phyloP scores from a whole-genome alignment of 352 stramenopile genomes.

The Phytopythium mirpurense region DNA sequence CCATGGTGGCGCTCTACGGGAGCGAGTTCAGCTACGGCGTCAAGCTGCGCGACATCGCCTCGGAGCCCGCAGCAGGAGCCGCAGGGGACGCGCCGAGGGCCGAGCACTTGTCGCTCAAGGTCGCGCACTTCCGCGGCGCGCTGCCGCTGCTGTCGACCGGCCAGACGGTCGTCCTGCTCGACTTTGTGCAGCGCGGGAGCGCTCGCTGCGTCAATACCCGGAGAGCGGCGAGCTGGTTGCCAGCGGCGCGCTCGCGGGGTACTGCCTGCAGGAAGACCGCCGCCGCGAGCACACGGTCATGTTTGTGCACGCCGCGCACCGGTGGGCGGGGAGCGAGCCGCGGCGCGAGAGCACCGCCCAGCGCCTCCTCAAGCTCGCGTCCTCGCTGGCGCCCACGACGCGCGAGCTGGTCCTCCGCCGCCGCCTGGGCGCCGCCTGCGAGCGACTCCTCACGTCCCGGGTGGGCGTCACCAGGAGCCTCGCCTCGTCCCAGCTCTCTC shows the following conservation, averaged over 20 bases:
- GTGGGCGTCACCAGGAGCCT: not conserved
- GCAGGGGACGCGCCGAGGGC: not conserved
- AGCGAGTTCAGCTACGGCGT: conserved; percentile 15
- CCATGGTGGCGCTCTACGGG: conserved; percentile 21
- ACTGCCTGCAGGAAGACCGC: conserved; percentile 16
- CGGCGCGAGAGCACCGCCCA: conserved; percentile 9
- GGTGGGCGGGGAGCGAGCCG: not conserved
- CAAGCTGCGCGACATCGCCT: conserved; percentile 15
- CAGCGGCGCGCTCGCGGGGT: conserved; percentile 12
- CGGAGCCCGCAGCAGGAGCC: not conserved
- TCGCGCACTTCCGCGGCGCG: conserved; percentile 12
- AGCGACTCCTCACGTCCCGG: not conserved
- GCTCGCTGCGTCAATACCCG: conserved; percentile 9
- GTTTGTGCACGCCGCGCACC: conserved; percentile 16
- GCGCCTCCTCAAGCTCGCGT: conserved; percentile 8
- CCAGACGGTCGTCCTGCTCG: conserved; percentile 13
- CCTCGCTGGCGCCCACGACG: conserved; percentile 10
- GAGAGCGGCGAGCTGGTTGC: not conserved
- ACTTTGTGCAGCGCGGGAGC: conserved; percentile 15
- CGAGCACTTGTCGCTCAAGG: conserved; percentile 18
- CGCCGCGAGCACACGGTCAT: conserved; percentile 10
- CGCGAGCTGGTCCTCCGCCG: conserved; percentile 14
- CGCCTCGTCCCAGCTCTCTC: not conserved
- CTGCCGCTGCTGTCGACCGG: conserved; percentile 14
- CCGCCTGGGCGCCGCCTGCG: conserved; percentile 9